Conservation (phyloP, 208 protist species). For the Acanthamoeba quina region DNA sequence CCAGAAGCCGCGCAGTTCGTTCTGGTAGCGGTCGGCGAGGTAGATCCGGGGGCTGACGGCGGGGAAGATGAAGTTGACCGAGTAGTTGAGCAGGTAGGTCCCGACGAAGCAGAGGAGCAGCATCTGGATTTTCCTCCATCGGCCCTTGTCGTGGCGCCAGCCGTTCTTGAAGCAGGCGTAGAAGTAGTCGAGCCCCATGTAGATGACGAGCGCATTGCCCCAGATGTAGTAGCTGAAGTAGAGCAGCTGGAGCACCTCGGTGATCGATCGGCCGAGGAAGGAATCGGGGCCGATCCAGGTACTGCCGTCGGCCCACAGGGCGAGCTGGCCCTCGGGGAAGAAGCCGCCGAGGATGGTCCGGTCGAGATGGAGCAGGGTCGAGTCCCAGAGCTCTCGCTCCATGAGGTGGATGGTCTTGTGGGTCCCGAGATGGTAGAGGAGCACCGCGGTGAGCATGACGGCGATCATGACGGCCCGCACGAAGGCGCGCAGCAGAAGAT, state of each 20-base stretch:
- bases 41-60: slow-evolving; percentile 7
- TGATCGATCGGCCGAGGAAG: neutral
- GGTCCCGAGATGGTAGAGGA: slow-evolving; percentile 12
- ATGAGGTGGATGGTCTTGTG: slow-evolving; percentile 46
- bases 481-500: slow-evolving; percentile 29
- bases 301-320: slow-evolving; percentile 41
- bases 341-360: slow-evolving; percentile 8
- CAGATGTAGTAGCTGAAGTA: slow-evolving; percentile 63
- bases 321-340: slow-evolving; percentile 62
- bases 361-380: slow-evolving; percentile 26
- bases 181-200: slow-evolving; percentile 45
- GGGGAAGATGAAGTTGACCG: slow-evolving; percentile 46
- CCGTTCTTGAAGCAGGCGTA: slow-evolving; percentile 43
- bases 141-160: slow-evolving; percentile 29
- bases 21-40: slow-evolving; percentile 19
- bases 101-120: slow-evolving; percentile 26
- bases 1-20: slow-evolving; percentile 27
- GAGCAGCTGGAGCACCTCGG: slow-evolving; percentile 43
- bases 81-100: slow-evolving; percentile 40
- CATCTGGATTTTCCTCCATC: slow-evolving; percentile 27
- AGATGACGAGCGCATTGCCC: slow-evolving; percentile 50
- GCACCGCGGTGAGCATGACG: slow-evolving; percentile 20
- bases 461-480: slow-evolving; percentile 3
- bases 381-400: slow-evolving; percentile 36
- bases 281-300: slow-evolving; percentile 8